These are phyloP conservation scores for Echinochloa phyllopogon DNA, from an alignment of 176 grass and related monocot genomes.

Conservation along the genomic window DNA sequence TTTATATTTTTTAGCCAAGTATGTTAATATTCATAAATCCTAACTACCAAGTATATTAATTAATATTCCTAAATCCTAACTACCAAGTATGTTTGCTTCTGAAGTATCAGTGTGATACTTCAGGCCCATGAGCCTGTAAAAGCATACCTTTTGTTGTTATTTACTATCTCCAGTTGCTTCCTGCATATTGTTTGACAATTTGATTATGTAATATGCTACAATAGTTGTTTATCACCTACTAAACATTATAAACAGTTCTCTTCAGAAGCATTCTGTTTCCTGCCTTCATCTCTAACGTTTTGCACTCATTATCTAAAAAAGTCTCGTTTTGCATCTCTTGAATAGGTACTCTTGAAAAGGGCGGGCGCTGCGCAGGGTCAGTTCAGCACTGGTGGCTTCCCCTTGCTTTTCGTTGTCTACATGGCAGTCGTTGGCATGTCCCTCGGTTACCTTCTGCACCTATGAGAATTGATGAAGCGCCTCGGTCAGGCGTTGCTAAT, in stretches of 20 bases:
- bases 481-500: background rate
- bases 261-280: background rate
- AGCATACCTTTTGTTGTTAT: background rate
- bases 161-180: background rate
- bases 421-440: constrained; percentile 42
- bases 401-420: constrained; percentile 42
- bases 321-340: too few species aligned
- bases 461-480: constrained; percentile 43
- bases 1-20: background rate
- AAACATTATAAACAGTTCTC: background rate
- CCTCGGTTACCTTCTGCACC: constrained; percentile 71
- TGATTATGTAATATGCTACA: background rate
- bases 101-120: background rate
- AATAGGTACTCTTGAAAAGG: constrained; percentile 43
- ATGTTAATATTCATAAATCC: background rate
- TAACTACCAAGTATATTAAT: background rate
- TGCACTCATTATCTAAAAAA: too few species aligned
- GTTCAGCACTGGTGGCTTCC: constrained; percentile 34
- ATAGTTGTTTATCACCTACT: background rate
- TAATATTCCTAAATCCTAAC: background rate
- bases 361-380: background rate
- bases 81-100: background rate
- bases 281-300: background rate
- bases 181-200: background rate
- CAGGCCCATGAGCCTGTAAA: background rate